Evolutionary conservation across 2,329 filamentous ascomycete species (phyloP).

Genomic region (Elsinoe batatas): DNA sequence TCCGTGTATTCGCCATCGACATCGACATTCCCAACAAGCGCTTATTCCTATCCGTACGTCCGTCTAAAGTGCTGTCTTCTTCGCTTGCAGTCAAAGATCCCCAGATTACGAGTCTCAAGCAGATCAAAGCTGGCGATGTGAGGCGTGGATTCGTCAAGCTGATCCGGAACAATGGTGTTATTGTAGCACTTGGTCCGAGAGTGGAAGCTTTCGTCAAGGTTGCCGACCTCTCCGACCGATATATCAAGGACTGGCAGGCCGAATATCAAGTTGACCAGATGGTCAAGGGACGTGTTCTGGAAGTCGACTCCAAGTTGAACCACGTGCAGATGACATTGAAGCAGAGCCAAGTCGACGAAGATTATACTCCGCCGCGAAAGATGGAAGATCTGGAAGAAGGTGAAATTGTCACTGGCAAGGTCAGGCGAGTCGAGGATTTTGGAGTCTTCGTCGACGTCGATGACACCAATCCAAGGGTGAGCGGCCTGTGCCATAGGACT

Average conservation of each 20-base stretch:
- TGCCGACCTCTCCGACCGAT: conserved; percentile 79
- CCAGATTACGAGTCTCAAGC: conserved; percentile 61
- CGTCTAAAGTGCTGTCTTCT: conserved; percentile 82
- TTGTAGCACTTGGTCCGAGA: conserved; percentile 71
- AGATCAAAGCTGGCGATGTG: conserved; percentile 67
- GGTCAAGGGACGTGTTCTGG: conserved; percentile 74
- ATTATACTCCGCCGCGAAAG: conserved; percentile 63
- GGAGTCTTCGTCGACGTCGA: conserved; percentile 91
- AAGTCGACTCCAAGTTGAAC: conserved; percentile 56
- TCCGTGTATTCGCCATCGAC: conserved; percentile 75
- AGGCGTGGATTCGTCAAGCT: conserved; percentile 88
- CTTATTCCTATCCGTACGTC: conserved; percentile 68
- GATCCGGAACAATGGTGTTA: conserved; percentile 79
- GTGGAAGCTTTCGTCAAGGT: conserved; percentile 77
- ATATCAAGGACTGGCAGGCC: conserved; percentile 91
- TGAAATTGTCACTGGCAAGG: conserved; percentile 76
- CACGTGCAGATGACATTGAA: conserved; percentile 83
- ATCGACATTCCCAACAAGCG: conserved; percentile 79
- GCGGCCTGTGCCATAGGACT: conserved; percentile 83
- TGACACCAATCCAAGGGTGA: conserved; percentile 68
- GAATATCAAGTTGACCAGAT: conserved; percentile 81
- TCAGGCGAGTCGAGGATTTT: conserved; percentile 89
- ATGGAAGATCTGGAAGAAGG: conserved; percentile 70
- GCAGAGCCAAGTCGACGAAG: conserved; percentile 67
- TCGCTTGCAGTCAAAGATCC: conserved; percentile 69